These are phyloP conservation scores for Vitis rupestris DNA, from an alignment of 164 flowering plant genomes.

Conservation along the genomic window DNA sequence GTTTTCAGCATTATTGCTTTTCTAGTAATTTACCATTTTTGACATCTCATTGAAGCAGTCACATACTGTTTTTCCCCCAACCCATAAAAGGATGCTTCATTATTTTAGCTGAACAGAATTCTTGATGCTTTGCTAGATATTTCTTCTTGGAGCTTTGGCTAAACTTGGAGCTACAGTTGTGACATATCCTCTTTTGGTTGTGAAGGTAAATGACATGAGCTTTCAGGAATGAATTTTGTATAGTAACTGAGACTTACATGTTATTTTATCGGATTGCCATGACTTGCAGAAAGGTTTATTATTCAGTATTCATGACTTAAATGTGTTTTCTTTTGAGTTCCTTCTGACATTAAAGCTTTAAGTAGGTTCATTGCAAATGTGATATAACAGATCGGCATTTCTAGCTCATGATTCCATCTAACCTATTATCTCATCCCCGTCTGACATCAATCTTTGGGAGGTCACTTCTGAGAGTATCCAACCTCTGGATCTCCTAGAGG, in stretches of 20 bases:
- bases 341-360: too few relatives aligned
- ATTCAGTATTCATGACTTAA: not conserved
- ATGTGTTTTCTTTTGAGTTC: not conserved
- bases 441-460: too few relatives aligned
- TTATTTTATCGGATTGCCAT: not conserved
- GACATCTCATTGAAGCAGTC: not conserved
- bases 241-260: not conserved
- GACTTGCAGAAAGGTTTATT: not conserved
- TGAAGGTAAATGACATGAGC: slow-evolving; percentile 54
- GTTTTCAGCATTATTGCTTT: not conserved
- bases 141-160: slow-evolving; percentile 94
- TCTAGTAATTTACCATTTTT: not conserved
- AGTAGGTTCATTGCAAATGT: too few relatives aligned
- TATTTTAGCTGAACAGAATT: not conserved
- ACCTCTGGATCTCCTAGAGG: too few relatives aligned
- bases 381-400: not conserved
- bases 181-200: slow-evolving; percentile 96
- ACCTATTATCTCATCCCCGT: too few relatives aligned
- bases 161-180: slow-evolving; percentile 96
- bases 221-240: not conserved
- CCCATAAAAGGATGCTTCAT: not conserved
- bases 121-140: slow-evolving; percentile 43
- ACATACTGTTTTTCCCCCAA: not conserved
- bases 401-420: not conserved
- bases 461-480: too few relatives aligned